phyloP scores from a whole-genome alignment of 306 rosid species.

The Neltuma alba region DNA sequence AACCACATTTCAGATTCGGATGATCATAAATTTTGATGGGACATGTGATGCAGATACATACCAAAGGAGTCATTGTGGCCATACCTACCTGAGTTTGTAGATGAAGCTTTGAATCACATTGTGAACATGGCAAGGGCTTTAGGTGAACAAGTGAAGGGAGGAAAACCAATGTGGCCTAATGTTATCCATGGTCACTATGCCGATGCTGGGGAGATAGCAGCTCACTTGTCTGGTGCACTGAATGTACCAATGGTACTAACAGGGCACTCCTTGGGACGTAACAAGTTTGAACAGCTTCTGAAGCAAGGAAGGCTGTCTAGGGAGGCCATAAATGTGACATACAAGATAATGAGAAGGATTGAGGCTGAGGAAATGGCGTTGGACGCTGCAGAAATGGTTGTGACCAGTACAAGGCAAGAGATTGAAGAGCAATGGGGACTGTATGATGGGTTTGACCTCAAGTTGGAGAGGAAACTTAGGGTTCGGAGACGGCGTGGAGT shows the following conservation, averaged over 20 bases:
- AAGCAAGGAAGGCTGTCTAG: slow-evolving; percentile 73
- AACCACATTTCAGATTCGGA: background rate
- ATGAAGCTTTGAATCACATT: slow-evolving; percentile 69
- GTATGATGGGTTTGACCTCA: slow-evolving; percentile 77
- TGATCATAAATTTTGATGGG: background rate
- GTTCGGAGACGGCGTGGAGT: slow-evolving; percentile 74
- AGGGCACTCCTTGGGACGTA: slow-evolving; percentile 78
- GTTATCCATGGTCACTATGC: slow-evolving; percentile 88
- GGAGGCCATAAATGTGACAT: slow-evolving; percentile 70
- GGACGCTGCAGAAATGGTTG: slow-evolving; percentile 83
- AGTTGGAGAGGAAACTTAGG: slow-evolving; percentile 78
- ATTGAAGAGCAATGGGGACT: slow-evolving; percentile 90
- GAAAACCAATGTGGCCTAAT: slow-evolving; percentile 74
- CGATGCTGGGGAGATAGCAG: slow-evolving; percentile 76
- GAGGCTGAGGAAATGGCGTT: slow-evolving; percentile 79
- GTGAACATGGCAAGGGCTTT: slow-evolving; percentile 76
- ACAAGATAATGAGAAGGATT: slow-evolving; percentile 73
- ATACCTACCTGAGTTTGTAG: slow-evolving; percentile 74
- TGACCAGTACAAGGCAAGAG: slow-evolving; percentile 90
- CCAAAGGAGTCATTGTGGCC: slow-evolving; percentile 88
- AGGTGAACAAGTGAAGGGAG: slow-evolving; percentile 67
- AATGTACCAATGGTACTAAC: slow-evolving; percentile 86
- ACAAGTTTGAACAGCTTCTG: slow-evolving; percentile 79
- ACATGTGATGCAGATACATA: slow-evolving; percentile 51
- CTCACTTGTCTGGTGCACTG: slow-evolving; percentile 69